Percentiles rank a stretch among this genome's conserved stretches.
Evolutionary conservation across 805 yeast genomes (phyloP).

Genomic region (Ogataea glucozyma): DNA sequence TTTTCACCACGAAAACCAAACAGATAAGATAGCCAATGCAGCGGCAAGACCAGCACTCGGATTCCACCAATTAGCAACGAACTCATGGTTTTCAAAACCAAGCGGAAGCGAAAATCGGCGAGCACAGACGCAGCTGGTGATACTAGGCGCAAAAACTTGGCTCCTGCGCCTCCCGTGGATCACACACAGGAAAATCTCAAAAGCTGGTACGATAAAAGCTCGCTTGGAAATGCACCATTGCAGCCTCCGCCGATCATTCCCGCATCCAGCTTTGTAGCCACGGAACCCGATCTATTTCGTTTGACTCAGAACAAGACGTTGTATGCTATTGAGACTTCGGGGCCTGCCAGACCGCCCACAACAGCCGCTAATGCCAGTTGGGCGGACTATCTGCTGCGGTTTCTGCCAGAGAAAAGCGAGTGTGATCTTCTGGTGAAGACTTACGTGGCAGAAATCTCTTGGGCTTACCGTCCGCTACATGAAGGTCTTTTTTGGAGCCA

Average conservation of each 20-base stretch:
- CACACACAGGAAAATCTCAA: conserved; percentile 8
- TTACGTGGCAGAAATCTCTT: conserved; percentile 13
- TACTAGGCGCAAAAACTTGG: not conserved
- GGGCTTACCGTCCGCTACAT: conserved; percentile 15
- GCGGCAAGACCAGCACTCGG: no score
- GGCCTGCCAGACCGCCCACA: not conserved
- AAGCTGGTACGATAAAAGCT: conserved; percentile 11
- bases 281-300: conserved; percentile 2
- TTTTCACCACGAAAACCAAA: no score
- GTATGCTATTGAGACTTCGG: not conserved
- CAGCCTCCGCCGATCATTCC: conserved; percentile 2
- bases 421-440: conserved; percentile 14
- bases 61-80: no score
- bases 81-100: not conserved
- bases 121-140: not conserved
- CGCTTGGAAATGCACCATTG: not conserved
- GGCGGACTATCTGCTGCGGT: conserved; percentile 5
- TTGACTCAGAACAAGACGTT: conserved; percentile 5
- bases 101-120: not conserved
- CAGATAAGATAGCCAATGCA: no score
- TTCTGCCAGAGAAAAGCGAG: conserved; percentile 12
- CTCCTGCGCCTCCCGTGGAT: not conserved
- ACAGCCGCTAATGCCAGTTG: conserved; percentile 1
- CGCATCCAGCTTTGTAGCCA: not conserved
- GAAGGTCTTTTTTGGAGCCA: conserved; percentile 10